Conservation (phyloP, 192 early-diverging fungal genomes). For the Backusella tarrabulga region DNA sequence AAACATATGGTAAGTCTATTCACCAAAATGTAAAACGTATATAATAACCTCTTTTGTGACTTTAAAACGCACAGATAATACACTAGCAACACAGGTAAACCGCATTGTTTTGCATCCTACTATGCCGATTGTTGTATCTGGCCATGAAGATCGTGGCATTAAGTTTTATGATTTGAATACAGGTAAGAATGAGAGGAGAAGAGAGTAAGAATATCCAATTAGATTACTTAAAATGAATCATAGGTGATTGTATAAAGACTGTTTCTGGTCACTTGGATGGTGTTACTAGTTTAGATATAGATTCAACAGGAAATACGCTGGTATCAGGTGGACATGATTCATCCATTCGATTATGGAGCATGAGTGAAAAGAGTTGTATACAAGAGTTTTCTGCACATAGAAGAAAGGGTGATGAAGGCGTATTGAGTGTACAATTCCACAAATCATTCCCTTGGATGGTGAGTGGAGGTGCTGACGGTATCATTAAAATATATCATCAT, state of each 20-base stretch:
- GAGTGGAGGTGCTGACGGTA: conserved; percentile 60
- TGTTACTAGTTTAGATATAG: conserved; percentile 65
- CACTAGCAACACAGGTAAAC: conserved; percentile 74
- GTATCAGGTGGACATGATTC: conserved; percentile 75
- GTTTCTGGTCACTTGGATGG: conserved; percentile 69
- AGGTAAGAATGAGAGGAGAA: conserved; percentile 44
- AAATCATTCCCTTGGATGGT: conserved; percentile 50
- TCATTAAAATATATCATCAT: conserved; percentile 52
- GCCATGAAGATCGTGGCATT: conserved; percentile 74
- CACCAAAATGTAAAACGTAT: not conserved
- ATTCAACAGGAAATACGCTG: conserved; percentile 58
- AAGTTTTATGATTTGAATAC: conserved; percentile 73
- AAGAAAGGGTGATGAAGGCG: conserved; percentile 73
- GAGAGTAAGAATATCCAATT: not conserved
- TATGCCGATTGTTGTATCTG: conserved; percentile 68
- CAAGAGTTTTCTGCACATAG: conserved; percentile 76
- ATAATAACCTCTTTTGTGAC: not conserved
- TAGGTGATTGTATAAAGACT: conserved; percentile 60
- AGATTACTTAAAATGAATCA: not conserved
- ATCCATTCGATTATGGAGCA: conserved; percentile 77
- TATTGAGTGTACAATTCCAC: conserved; percentile 63
- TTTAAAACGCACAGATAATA: conserved; percentile 50
- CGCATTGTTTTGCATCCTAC: conserved; percentile 70
- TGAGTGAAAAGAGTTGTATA: conserved; percentile 55
- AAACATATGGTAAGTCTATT: conserved; percentile 58